These are phyloP conservation scores for Cadophora malorum DNA, from an alignment of 2,329 filamentous ascomycete genomes.

Conservation along the genomic window DNA sequence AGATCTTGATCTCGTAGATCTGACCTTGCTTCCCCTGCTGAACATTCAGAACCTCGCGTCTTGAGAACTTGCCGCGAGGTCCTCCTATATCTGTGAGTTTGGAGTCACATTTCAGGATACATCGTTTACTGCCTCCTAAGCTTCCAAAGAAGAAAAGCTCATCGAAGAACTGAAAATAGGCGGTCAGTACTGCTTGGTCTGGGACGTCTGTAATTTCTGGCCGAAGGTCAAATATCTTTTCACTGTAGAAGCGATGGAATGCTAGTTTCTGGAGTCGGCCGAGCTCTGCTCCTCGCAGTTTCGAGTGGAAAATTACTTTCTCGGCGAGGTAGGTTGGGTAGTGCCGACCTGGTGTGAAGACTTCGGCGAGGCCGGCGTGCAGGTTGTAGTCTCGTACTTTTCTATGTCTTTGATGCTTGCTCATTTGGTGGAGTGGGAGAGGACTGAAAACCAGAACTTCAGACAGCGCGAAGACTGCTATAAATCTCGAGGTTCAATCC, in stretches of 20 bases:
- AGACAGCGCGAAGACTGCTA: neutral
- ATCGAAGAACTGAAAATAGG: slow-evolving; percentile 26
- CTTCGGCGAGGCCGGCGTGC: neutral
- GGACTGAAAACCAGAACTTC: neutral
- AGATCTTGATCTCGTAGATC: slow-evolving; percentile 14
- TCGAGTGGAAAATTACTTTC: slow-evolving; percentile 17
- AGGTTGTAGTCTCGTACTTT: slow-evolving; percentile 16
- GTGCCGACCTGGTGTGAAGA: slow-evolving; percentile 21
- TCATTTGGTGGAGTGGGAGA: neutral
- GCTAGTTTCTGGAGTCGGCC: slow-evolving; percentile 19
- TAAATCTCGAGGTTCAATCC: too few species aligned
- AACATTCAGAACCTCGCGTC: neutral
- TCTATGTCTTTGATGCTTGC: slow-evolving; percentile 20
- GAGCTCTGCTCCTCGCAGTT: slow-evolving; percentile 15
- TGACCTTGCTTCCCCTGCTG: neutral
- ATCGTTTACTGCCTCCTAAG: slow-evolving; percentile 15
- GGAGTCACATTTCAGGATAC: neutral
- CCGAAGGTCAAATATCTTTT: slow-evolving; percentile 16
- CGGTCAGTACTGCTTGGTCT: slow-evolving; percentile 12
- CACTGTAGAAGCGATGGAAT: slow-evolving; percentile 16
- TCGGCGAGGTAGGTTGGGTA: slow-evolving; percentile 19
- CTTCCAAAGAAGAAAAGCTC: slow-evolving; percentile 28
- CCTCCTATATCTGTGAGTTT: neutral
- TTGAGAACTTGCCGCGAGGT: neutral
- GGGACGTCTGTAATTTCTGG: neutral